A percentile compares a stretch with the other conserved stretches of the same genome.
These are phyloP conservation scores for Suhomyces sp. DNA, from an alignment of 805 yeast species.

Conservation along the genomic window DNA sequence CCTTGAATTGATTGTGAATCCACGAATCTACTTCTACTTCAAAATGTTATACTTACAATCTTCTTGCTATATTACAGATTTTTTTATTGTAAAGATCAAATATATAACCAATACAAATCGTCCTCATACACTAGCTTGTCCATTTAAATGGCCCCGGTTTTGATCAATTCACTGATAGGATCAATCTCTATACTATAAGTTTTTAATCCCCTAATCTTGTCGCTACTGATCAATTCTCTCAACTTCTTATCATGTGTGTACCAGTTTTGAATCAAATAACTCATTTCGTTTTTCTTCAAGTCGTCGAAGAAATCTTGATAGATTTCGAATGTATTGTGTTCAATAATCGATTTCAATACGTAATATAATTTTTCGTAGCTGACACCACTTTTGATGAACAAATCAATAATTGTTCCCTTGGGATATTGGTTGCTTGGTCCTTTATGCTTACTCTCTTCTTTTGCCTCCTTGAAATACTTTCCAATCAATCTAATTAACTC, in stretches of 20 bases:
- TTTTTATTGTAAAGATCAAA: too few species aligned
- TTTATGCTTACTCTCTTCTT: constrained; percentile 34
- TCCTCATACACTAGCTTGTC: not conserved
- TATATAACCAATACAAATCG: not conserved
- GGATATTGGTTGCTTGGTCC: constrained; percentile 27
- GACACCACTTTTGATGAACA: constrained; percentile 64
- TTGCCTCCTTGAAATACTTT: constrained; percentile 46
- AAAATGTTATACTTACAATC: too few species aligned
- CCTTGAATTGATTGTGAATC: constrained; percentile 34
- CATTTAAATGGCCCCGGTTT: constrained; percentile 7
- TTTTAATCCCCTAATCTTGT: constrained; percentile 43
- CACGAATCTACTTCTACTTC: too few species aligned
- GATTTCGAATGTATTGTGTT: constrained; percentile 54
- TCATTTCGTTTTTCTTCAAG: constrained; percentile 53
- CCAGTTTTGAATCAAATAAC: constrained; percentile 65
- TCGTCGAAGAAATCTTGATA: constrained; percentile 44
- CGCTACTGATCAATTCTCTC: constrained; percentile 53
- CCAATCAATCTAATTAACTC: constrained; percentile 66
- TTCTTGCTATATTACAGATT: too few species aligned
- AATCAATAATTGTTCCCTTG: constrained; percentile 58
- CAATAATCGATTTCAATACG: constrained; percentile 60
- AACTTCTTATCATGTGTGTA: constrained; percentile 61
- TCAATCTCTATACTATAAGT: constrained; percentile 53
- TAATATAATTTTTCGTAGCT: constrained; percentile 65
- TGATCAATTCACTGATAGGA: constrained; percentile 46